A percentile compares a stretch with the other conserved stretches of the same genome.
Evolutionary conservation across 2,329 filamentous ascomycete genomes (phyloP).

Genomic region (Whalleya microplaca): DNA sequence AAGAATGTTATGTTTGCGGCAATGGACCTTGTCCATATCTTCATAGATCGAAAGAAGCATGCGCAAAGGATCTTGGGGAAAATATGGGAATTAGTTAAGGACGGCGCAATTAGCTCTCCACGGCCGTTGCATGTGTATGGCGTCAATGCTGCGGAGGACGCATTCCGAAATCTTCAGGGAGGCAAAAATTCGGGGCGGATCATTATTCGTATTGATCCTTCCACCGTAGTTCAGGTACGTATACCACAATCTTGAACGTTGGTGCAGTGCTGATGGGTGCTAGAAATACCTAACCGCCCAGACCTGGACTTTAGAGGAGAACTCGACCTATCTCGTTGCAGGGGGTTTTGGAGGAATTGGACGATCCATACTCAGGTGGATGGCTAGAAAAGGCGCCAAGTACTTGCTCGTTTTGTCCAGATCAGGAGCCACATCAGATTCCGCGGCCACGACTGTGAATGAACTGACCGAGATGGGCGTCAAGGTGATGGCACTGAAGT

Average conservation of each 20-base stretch:
- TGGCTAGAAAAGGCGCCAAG: conserved; percentile 30
- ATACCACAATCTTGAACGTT: too few relatives aligned
- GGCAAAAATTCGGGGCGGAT: conserved; percentile 16
- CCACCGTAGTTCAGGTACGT: conserved; percentile 7
- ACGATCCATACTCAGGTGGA: conserved; percentile 32
- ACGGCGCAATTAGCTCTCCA: conserved; percentile 1
- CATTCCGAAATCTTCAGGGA: conserved; percentile 15
- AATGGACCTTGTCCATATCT: conserved; percentile 11
- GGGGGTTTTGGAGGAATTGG: conserved; percentile 37
- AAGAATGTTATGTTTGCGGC: conserved; percentile 8
- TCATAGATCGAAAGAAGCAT: background rate
- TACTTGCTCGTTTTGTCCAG: conserved; percentile 22
- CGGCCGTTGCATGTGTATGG: conserved; percentile 2
- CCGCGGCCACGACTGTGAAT: too few relatives aligned
- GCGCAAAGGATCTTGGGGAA: background rate
- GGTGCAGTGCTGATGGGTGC: conserved; percentile 15
- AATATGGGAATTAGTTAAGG: background rate
- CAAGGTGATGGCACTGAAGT: too few relatives aligned
- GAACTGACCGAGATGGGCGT: too few relatives aligned
- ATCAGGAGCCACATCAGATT: too few relatives aligned
- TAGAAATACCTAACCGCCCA: conserved; percentile 8
- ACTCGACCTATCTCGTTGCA: conserved; percentile 33
- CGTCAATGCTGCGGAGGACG: conserved; percentile 5
- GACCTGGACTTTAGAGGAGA: conserved; percentile 31
- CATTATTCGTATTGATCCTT: background rate